A percentile compares a stretch with the other conserved stretches of the same genome.
phyloP scores from a whole-genome alignment of 305 asterid genomes.

The Rubia occidens region DNA sequence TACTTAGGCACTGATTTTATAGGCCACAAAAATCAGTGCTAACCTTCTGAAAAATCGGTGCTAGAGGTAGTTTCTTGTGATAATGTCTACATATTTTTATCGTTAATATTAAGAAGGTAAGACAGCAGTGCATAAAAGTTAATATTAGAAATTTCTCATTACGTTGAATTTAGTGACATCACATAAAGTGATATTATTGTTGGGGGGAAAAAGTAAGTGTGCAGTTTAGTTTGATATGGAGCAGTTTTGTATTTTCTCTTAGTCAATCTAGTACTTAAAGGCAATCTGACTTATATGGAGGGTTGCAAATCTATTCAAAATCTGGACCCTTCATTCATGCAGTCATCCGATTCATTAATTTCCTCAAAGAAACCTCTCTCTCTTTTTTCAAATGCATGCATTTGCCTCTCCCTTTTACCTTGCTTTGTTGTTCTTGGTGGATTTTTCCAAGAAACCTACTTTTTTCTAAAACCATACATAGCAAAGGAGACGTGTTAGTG shows the following conservation, averaged over 20 bases:
- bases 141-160: no score
- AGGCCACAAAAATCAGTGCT: no score
- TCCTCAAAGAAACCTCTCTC: conserved; percentile 18
- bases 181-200: no score
- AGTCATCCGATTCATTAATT: conserved; percentile 20
- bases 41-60: no score
- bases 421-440: conserved; percentile 22
- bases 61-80: no score
- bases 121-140: no score
- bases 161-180: no score
- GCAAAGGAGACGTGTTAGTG: conserved; percentile 21
- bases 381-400: conserved; percentile 12
- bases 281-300: neutral
- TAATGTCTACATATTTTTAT: no score
- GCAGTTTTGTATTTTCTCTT: neutral
- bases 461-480: neutral
- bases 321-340: conserved; percentile 27
- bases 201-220: no score
- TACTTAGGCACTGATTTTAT: no score
- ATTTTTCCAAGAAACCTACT: conserved; percentile 1
- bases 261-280: conserved; percentile 1
- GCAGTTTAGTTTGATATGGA: neutral
- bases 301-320: conserved; percentile 12
- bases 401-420: conserved; percentile 7
- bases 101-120: no score